Percentiles rank a stretch among this genome's conserved stretches.
Conservation (phyloP, 2,329 filamentous ascomycete genomes). For the Colletotrichum sp. region DNA sequence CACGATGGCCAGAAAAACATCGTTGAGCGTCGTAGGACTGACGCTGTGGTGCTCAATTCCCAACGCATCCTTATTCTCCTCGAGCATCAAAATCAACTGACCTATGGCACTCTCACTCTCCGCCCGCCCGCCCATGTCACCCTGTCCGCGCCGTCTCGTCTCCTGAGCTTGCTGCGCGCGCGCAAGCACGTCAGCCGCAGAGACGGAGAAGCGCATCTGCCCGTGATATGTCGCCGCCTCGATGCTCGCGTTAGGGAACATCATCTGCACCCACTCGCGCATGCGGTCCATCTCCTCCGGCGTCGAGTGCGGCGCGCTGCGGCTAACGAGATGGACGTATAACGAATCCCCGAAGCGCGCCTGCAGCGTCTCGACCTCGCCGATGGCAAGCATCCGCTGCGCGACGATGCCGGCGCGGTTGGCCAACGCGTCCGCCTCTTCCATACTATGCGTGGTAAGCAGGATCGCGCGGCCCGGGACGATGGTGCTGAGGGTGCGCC, state of each 20-base stretch:
- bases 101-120: slow-evolving; percentile 60
- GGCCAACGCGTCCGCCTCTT: slow-evolving; percentile 90
- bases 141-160: neutral
- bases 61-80: slow-evolving; percentile 70
- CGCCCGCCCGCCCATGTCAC: accelerated
- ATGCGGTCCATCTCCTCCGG: slow-evolving; percentile 72
- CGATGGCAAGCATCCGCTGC: slow-evolving; percentile 82
- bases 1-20: slow-evolving; percentile 89
- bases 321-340: slow-evolving; percentile 81
- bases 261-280: slow-evolving; percentile 66
- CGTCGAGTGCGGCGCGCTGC: slow-evolving; percentile 74
- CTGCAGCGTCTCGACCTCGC: slow-evolving; percentile 74
- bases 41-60: slow-evolving; percentile 88
- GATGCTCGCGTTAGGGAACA: slow-evolving; percentile 69
- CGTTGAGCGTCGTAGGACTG: slow-evolving; percentile 86
- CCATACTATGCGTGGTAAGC: slow-evolving; percentile 93
- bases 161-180: neutral
- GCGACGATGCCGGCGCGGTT: slow-evolving; percentile 86
- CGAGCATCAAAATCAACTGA: slow-evolving; percentile 72
- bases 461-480: slow-evolving; percentile 81
- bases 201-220: slow-evolving; percentile 30
- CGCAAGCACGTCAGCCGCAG: slow-evolving; percentile 17
- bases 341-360: slow-evolving; percentile 78
- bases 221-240: slow-evolving; percentile 59
- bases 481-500: slow-evolving; percentile 79